Conservation (phyloP, 2,329 filamentous ascomycete species). For the Cladophialophora immunda region DNA sequence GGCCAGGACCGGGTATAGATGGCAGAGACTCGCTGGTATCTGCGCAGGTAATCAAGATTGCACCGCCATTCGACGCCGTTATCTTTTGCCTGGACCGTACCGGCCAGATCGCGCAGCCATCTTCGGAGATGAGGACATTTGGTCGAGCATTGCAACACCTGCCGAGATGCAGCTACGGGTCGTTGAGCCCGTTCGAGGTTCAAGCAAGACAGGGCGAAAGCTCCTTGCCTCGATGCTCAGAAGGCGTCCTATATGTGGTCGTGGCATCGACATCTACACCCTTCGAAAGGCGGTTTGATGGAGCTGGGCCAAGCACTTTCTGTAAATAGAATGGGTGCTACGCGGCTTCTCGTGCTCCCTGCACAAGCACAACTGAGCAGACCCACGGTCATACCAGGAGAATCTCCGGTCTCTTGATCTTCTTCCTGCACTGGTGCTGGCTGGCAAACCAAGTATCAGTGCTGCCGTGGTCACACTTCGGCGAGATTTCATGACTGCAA, state of each 20-base stretch:
- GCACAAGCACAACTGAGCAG: not conserved
- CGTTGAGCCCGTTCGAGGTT: not conserved
- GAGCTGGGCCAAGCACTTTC: not conserved
- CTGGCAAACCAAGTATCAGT: not conserved
- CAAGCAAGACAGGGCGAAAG: not conserved
- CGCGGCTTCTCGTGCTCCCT: not conserved
- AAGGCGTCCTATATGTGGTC: not conserved
- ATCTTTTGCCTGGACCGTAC: not conserved
- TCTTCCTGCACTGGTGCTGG: not conserved
- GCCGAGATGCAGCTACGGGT: not conserved
- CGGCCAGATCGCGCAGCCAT: constrained; percentile 1
- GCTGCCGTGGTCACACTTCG: not conserved
- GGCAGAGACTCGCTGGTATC: too few species aligned
- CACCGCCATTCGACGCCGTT: not conserved
- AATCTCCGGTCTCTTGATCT: not conserved
- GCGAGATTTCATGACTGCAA: not conserved
- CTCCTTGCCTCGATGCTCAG: not conserved
- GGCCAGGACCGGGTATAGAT: not conserved
- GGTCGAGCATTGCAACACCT: not conserved
- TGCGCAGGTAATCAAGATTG: not conserved
- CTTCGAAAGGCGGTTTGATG: not conserved
- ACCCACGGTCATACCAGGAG: not conserved
- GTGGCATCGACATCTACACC: not conserved
- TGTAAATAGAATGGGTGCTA: not conserved
- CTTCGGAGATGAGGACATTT: not conserved